phyloP scores from a whole-genome alignment of 2,329 filamentous ascomycete species.

The Pseudocercospora crystallina region DNA sequence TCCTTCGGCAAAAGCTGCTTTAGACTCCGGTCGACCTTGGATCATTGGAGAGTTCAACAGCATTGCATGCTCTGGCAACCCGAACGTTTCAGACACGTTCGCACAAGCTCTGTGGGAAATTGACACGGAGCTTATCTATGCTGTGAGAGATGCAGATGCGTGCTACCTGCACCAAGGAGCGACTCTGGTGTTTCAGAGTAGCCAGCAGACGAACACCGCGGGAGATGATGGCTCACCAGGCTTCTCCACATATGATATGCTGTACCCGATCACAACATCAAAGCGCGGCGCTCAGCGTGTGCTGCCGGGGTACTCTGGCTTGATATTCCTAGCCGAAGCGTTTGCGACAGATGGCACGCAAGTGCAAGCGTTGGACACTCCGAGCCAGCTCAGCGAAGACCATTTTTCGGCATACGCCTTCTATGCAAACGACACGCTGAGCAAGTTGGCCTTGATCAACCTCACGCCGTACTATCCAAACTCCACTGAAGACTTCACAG shows the following conservation, averaged over 20 bases:
- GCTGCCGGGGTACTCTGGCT: conserved; percentile 28
- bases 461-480: conserved; percentile 31
- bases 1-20: conserved; percentile 30
- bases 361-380: conserved; percentile 23
- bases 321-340: conserved; percentile 32
- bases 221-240: conserved; percentile 30
- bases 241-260: conserved; percentile 31
- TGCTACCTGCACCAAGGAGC: conserved; percentile 39
- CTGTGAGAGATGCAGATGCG: conserved; percentile 39
- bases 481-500: conserved; percentile 27
- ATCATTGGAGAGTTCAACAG: conserved; percentile 44
- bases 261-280: conserved; percentile 28
- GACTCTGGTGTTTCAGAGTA: conserved; percentile 31
- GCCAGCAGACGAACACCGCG: conserved; percentile 30
- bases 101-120: conserved; percentile 44
- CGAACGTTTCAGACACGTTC: conserved; percentile 44
- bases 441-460: conserved; percentile 32
- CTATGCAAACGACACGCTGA: conserved; percentile 23
- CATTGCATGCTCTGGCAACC: conserved; percentile 42
- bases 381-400: conserved; percentile 23
- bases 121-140: conserved; percentile 41
- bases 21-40: conserved; percentile 29
- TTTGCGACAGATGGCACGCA: conserved; percentile 29
- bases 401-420: conserved; percentile 31
- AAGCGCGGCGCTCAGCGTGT: conserved; percentile 28